Conservation (phyloP, 2,329 filamentous ascomycete species). For the Microsporum canis region DNA sequence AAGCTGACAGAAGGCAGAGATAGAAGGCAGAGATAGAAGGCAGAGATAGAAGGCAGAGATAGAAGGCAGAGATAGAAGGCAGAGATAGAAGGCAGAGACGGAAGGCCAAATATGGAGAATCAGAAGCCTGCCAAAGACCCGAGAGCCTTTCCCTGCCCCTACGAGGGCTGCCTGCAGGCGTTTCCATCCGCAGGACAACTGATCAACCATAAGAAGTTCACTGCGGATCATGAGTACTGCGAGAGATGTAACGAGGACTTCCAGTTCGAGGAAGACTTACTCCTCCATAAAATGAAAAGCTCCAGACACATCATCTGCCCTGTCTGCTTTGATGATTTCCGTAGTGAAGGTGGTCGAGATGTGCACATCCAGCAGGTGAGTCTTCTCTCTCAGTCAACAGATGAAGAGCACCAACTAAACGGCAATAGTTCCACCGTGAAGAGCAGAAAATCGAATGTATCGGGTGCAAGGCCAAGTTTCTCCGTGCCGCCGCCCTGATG, state of each 20-base stretch:
- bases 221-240: slow-evolving; percentile 33
- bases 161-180: slow-evolving; percentile 32
- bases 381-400: neutral
- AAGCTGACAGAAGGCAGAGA: neutral
- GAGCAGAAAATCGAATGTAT: slow-evolving; percentile 41
- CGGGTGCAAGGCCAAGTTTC: slow-evolving; percentile 39
- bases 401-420: neutral
- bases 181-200: slow-evolving; percentile 40
- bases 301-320: slow-evolving; percentile 43
- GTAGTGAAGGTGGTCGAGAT: slow-evolving; percentile 41
- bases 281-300: slow-evolving; percentile 40
- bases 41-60: neutral
- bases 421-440: slow-evolving; percentile 36
- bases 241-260: slow-evolving; percentile 37
- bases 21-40: too few relatives aligned
- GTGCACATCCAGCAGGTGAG: slow-evolving; percentile 42
- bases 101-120: neutral
- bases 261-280: slow-evolving; percentile 32
- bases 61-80: neutral
- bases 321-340: slow-evolving; percentile 47
- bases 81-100: neutral
- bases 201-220: slow-evolving; percentile 40
- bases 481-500: slow-evolving; percentile 39
- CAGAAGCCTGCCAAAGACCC: neutral
- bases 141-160: slow-evolving; percentile 34